phyloP scores from a whole-genome alignment of 805 yeast species.

The Candida patagonica region DNA sequence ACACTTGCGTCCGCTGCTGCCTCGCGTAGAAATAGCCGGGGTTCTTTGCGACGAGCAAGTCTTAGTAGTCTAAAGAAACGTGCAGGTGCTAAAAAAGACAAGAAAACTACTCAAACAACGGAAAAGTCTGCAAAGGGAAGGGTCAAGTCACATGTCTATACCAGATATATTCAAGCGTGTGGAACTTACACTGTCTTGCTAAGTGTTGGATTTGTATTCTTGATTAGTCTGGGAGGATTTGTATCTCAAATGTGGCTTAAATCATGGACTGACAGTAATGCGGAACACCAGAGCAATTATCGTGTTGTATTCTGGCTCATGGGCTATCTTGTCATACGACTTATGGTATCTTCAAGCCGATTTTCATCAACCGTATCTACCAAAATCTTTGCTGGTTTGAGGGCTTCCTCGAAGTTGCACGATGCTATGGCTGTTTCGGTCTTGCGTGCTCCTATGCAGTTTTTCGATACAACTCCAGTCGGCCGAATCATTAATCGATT shows the following conservation, averaged over 20 bases:
- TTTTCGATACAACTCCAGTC: slow-evolving; percentile 90
- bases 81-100: neutral
- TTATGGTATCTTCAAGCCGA: slow-evolving; percentile 40
- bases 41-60: slow-evolving; percentile 16
- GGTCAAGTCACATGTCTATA: slow-evolving; percentile 70
- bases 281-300: slow-evolving; percentile 55
- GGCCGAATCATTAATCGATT: slow-evolving; percentile 88
- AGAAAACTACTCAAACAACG: slow-evolving; percentile 7
- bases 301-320: slow-evolving; percentile 52
- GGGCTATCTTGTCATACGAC: slow-evolving; percentile 41
- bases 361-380: slow-evolving; percentile 42
- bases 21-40: slow-evolving; percentile 10
- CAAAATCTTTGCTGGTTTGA: slow-evolving; percentile 35
- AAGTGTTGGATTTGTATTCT: slow-evolving; percentile 35
- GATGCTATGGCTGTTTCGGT: slow-evolving; percentile 64
- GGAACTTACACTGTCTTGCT: slow-evolving; percentile 30
- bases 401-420: slow-evolving; percentile 39
- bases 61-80: slow-evolving; percentile 7
- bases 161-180: slow-evolving; percentile 72
- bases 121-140: slow-evolving; percentile 78
- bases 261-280: slow-evolving; percentile 79
- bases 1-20: slow-evolving; percentile 3
- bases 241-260: slow-evolving; percentile 74
- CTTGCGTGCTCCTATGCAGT: slow-evolving; percentile 84
- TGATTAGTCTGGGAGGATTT: slow-evolving; percentile 44